Conservation (phyloP, 2,329 filamentous ascomycete species). For the Grosmannia serpens region DNA sequence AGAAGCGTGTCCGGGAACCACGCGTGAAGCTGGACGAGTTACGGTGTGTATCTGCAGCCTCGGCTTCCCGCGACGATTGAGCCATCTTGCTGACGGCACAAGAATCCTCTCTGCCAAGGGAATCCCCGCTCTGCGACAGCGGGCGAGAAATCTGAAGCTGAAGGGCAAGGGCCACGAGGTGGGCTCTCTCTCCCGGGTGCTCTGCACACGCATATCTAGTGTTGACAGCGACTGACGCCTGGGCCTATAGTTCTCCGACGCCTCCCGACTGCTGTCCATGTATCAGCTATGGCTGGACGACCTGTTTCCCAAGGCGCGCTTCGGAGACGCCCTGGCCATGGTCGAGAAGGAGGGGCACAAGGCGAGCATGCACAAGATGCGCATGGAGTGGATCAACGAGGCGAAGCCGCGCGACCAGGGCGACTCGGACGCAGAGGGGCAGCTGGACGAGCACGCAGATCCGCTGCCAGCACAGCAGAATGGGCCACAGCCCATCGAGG, state of each 20-base stretch:
- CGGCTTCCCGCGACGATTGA: neutral
- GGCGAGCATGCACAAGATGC: slow-evolving; percentile 60
- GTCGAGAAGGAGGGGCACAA: slow-evolving; percentile 90
- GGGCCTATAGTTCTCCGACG: slow-evolving; percentile 61
- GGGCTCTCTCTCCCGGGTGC: slow-evolving; percentile 1
- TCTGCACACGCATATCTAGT: neutral
- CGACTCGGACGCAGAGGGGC: slow-evolving; percentile 15
- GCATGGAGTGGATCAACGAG: slow-evolving; percentile 78
- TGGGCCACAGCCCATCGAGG: neutral
- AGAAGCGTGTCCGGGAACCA: slow-evolving; percentile 59
- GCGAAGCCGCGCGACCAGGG: slow-evolving; percentile 39
- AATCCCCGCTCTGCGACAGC: slow-evolving; percentile 67
- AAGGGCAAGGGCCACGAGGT: slow-evolving; percentile 94
- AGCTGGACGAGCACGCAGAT: slow-evolving; percentile 15
- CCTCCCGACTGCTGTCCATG: slow-evolving; percentile 68
- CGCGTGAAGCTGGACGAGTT: slow-evolving; percentile 79
- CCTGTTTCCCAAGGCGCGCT: slow-evolving; percentile 87
- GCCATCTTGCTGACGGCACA: neutral
- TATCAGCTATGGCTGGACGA: slow-evolving; percentile 98
- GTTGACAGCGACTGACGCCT: slow-evolving; percentile 1
- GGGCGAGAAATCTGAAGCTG: slow-evolving; percentile 61
- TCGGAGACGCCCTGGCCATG: slow-evolving; percentile 77
- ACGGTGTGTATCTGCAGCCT: slow-evolving; percentile 36
- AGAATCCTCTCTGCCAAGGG: slow-evolving; percentile 75
- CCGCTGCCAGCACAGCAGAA: neutral